Base-by-base conservation (phyloP, 352 stramenopile species). In the Pythium aphanidermatum region DNA sequence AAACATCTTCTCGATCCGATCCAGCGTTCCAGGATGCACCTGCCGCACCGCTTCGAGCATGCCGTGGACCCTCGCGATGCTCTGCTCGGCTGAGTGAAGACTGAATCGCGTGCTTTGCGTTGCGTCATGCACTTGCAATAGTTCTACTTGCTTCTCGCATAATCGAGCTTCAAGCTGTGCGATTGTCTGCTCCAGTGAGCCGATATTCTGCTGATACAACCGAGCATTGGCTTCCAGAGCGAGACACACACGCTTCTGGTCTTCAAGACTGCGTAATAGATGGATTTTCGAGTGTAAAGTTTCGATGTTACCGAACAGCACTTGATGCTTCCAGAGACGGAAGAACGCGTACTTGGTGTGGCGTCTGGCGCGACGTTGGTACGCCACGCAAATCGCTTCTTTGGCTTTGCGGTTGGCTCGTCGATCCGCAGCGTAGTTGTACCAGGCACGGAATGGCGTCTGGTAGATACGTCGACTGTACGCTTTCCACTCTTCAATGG, bases 301-400 rank as follows among this genome's bases (percentile, higher is more conserved):
- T 34, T 91, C 74, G 36, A 86, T 68, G 25, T 67, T 76, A 0
- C 79, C 79, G 48, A 89, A 91, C 11, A 87, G 51, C 14, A 77
- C 55, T 23, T 86, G 76, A 49, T 89, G 79, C 42, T 89, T 86
- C 79, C 79, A 91, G 10, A 91, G 46, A 1, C 76, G 72, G 19
- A 91, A 91, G 60, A 91, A 87, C 37, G 63, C 68, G 57, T 88
- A 91, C 66, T 85, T 85, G 25, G 48, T 74, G 21, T 88, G 73
- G 2, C 75, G 71, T 2, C 68, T 55, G 26, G 79, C 64, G 5
- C 79, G 63, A 0, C 76, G 71, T 38, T 82, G 61, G 54, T 86
- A 91, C 13, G 79, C 79, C 1, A 76, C 51, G 24, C 77, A 88
- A 35, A 91, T 79, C 28, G 55, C 74, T 34, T 83, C 68, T 39